Conservation (phyloP, 2,329 filamentous ascomycete species). For the Beauveria asiatica region DNA sequence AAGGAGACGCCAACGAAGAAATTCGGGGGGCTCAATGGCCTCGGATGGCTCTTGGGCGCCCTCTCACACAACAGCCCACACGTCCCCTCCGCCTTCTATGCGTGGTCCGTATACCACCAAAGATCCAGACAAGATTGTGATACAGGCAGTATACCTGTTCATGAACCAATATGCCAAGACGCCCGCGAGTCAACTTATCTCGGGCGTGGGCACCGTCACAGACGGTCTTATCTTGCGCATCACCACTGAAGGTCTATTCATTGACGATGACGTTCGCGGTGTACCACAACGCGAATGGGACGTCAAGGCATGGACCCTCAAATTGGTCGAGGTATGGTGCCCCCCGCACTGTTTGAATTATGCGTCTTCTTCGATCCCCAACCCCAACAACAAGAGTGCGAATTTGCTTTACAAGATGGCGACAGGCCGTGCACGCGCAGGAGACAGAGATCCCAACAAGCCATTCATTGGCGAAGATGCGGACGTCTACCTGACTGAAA, state of each 20-base stretch:
- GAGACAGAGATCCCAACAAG: slow-evolving; percentile 40
- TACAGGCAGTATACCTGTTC: slow-evolving; percentile 87
- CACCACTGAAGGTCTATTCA: slow-evolving; percentile 89
- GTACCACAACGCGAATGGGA: slow-evolving; percentile 98
- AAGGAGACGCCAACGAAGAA: slow-evolving; percentile 47
- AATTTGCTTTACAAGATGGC: slow-evolving; percentile 41
- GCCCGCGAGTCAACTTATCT: slow-evolving; percentile 84
- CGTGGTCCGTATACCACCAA: slow-evolving; percentile 75
- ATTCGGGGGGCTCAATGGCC: slow-evolving; percentile 60
- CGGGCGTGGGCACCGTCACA: slow-evolving; percentile 75
- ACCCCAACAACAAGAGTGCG: slow-evolving; percentile 31
- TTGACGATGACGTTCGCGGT: slow-evolving; percentile 87
- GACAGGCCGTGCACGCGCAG: slow-evolving; percentile 35
- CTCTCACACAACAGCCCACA: slow-evolving; percentile 74
- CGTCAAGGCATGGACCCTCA: slow-evolving; percentile 95
- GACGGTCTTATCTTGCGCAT: slow-evolving; percentile 89
- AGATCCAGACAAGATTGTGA: slow-evolving; percentile 92
- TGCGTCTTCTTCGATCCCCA: slow-evolving; percentile 28
- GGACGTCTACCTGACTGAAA: slow-evolving; percentile 53
- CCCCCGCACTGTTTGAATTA: slow-evolving; percentile 51
- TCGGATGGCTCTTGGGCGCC: slow-evolving; percentile 84
- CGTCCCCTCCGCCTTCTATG: slow-evolving; percentile 72
- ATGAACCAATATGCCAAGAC: slow-evolving; percentile 81
- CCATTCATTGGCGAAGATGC: slow-evolving; percentile 55
- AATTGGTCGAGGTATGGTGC: slow-evolving; percentile 82